Conservation (phyloP, 768 basidiomycete species). For the Mycena venus region DNA sequence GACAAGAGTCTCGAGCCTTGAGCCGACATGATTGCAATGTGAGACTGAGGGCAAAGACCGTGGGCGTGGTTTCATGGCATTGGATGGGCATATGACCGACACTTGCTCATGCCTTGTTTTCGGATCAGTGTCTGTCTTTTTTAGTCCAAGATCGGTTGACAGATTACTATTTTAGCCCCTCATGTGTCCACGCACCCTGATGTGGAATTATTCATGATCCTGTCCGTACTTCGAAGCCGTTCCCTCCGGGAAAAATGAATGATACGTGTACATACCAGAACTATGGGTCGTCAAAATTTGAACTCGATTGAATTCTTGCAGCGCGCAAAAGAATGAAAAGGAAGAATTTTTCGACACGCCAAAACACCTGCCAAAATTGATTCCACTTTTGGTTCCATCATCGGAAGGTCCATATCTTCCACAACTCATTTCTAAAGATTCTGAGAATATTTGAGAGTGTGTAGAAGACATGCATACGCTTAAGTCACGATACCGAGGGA, state of each 20-base stretch:
- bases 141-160: constrained; percentile 8
- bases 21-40: constrained; percentile 22
- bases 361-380: constrained; percentile 15
- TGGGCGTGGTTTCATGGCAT: constrained; percentile 11
- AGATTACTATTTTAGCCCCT: constrained; percentile 10
- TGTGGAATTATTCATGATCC: too few relatives aligned
- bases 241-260: too few relatives aligned
- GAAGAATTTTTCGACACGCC: constrained; percentile 7
- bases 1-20: constrained; percentile 23
- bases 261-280: too few relatives aligned
- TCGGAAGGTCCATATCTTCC: too few relatives aligned
- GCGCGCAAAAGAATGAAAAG: constrained; percentile 3
- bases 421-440: too few relatives aligned
- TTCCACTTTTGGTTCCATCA: too few relatives aligned
- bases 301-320: neutral
- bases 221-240: too few relatives aligned
- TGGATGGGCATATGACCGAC: constrained; percentile 11
- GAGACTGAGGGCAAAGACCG: constrained; percentile 12
- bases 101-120: constrained; percentile 5
- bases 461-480: constrained; percentile 8
- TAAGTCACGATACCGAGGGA: constrained; percentile 6
- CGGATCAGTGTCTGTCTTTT: constrained; percentile 12
- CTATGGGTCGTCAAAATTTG: neutral
- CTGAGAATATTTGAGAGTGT: constrained; percentile 13
- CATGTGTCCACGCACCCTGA: constrained; percentile 7